Base-by-base conservation (phyloP, 169 alveolate genomes). In the Ichthyophthirius multifiliis region DNA sequence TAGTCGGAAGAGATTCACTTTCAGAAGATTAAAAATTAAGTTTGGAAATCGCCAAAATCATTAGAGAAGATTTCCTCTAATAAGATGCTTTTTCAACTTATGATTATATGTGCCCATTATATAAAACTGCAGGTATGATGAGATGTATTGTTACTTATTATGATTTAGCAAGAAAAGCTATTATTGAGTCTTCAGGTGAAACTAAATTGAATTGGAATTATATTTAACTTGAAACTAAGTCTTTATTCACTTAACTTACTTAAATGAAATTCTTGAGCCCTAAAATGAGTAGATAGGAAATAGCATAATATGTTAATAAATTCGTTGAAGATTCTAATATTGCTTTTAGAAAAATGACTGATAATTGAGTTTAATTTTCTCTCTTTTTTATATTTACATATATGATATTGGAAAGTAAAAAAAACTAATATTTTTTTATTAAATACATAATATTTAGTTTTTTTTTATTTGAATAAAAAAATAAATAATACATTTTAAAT, bases 1-100 rank as follows among this genome's bases (percentile, higher is more conserved):
- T 98, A 76, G 99, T 98, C 78, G 99, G 99, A 74, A 96, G 96
- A 82, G 99, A 98, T 84, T 97, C 99, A 30, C 96, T 98, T 43
- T 96, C 99, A 16, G 99, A 98, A 88, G 94, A 86, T 85, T 88
- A 93, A 77, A 93, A 93, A 65, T 75, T 88, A n/a, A 85, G 83
- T n/a, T 87, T 92, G n/a, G 93, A 89, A 84, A 77, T 83, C 71
- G 99, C 99, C 31, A 97, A 96, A 88, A 93, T 98, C 76, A 98
- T 98, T 46, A 94, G 99, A 81, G 99, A 98, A 89, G 99, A 98
- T 86, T 98, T 98, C 94, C 92, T 98, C 41, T 99, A 98, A 89
- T 98, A 98, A 86, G 98, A 98, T 87, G 98, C 99, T 35, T 98
- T 97, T 94, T 96, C 99, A n/a, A 97, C 94, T 85, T 97, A 97